Percentiles rank a stretch among this genome's conserved stretches.
phyloP scores from a whole-genome alignment of 2,329 filamentous ascomycete species.

The Escovopsis weberi region DNA sequence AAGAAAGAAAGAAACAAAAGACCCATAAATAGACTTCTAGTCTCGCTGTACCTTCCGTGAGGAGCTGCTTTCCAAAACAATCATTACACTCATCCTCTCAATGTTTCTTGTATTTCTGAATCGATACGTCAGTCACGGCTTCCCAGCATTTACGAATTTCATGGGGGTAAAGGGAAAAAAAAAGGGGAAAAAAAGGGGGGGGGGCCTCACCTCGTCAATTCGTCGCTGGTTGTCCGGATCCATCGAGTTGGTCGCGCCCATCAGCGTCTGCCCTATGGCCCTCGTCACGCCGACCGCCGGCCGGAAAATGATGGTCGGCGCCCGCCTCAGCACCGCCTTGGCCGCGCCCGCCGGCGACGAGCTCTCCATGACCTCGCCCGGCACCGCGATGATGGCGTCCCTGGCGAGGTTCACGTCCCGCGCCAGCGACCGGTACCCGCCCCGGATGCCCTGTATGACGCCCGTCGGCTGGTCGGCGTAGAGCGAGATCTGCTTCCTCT shows the following conservation, averaged over 20 bases:
- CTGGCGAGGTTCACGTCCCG: constrained; percentile 75
- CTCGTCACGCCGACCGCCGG: constrained; percentile 85
- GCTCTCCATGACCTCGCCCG: constrained; percentile 80
- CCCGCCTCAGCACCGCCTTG: constrained; percentile 60
- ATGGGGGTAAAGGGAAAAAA: no score
- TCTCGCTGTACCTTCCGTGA: background rate
- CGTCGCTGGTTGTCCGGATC: constrained; percentile 70
- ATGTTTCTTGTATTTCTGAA: constrained; percentile 31
- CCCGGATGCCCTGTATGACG: constrained; percentile 71
- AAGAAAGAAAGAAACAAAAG: background rate
- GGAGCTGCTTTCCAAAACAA: background rate
- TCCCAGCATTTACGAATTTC: constrained; percentile 3
- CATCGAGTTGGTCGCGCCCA: constrained; percentile 84
- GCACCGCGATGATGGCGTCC: constrained; percentile 90
- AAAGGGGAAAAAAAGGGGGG: background rate
- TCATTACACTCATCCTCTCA: background rate
- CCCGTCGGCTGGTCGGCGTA: constrained; percentile 92
- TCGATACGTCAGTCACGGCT: no score
- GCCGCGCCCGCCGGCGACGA: constrained; percentile 68
- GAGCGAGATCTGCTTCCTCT: constrained; percentile 66
- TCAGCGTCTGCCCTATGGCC: constrained; percentile 72
- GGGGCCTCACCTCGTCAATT: constrained; percentile 65
- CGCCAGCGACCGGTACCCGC: constrained; percentile 69
- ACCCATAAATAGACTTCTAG: background rate
- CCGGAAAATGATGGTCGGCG: constrained; percentile 84